Base-by-base conservation (phyloP, 257 asterid genomes). In the Jacaranda copaia region DNA sequence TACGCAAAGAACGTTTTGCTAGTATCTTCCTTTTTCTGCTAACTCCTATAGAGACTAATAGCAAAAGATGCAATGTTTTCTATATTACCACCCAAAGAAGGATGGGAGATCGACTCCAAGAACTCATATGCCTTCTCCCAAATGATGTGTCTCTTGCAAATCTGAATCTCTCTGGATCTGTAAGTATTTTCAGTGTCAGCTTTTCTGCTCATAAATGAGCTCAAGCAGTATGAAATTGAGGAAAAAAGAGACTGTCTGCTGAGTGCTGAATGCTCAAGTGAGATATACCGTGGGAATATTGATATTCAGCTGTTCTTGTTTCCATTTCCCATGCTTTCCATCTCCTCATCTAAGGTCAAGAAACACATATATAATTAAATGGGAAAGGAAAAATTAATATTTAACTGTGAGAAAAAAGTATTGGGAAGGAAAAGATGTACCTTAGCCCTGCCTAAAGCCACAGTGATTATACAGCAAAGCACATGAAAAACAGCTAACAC, bases 261-360 rank as follows among this genome's bases (percentile, higher is more conserved):
- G 14, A 39, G 15, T 64, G 51, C 35, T 39, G 43, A 35, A 59
- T 45, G 15, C 55, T 61, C 60, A 5, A 49, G 58, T 18, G 36
- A 25, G 32, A 58, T 63, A 36, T 80, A 87, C 96, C 94, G 25
- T 87, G 80, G 38, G 84, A 82, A 59, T 76, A 85, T 64, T 87
- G 90, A 74, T 90, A 86, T 71, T 87, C 91, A 8, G 82, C n/a
- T 39, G 92, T 83, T 78, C 40, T 86, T 73, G 93, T 88, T 84
- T 90, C 93, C 66, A 19, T 79, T 81, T 90, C 94, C 96, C 96
- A 88, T 70, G 87, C 83, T 82, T 87, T 89, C 96, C 94, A 90
- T 68, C 71, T 87, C 56, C 87, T 84, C 96, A 89, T 91, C 94
- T 91, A 79, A 58, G n/a, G 52, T 32, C 38, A 70, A 38, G 14